Evolutionary conservation across 768 basidiomycete species (phyloP).

Genomic region (Dacryopinax primogenitus): DNA sequence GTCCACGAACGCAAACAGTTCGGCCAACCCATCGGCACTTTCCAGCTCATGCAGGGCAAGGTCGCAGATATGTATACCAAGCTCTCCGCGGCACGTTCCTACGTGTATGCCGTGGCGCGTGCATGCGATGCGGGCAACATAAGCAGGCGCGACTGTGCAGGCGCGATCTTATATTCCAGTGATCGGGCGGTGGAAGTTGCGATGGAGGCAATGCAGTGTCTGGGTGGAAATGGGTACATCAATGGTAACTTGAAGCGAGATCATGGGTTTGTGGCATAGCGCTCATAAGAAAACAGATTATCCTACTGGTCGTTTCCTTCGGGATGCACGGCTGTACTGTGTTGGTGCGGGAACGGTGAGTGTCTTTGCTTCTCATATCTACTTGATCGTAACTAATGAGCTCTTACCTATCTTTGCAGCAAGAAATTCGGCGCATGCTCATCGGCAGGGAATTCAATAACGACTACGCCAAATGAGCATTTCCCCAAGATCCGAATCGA

Average conservation of each 20-base stretch:
- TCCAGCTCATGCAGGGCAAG: conserved; percentile 90
- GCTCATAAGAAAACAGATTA: conserved; percentile 45
- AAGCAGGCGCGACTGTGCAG: conserved; percentile 81
- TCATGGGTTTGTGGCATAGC: background rate
- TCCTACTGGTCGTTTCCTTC: conserved; percentile 71
- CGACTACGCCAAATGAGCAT: conserved; percentile 24
- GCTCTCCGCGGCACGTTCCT: conserved; percentile 72
- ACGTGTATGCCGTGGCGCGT: conserved; percentile 84
- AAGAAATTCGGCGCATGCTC: conserved; percentile 87
- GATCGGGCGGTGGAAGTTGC: conserved; percentile 87
- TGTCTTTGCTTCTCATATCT: background rate
- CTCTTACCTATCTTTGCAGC: conserved; percentile 22
- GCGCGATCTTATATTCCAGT: conserved; percentile 84
- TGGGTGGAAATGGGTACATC: conserved; percentile 93
- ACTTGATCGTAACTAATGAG: background rate
- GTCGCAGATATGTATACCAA: conserved; percentile 87
- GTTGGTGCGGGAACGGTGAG: conserved; percentile 77
- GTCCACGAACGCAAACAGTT: conserved; percentile 92
- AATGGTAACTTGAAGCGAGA: conserved; percentile 55
- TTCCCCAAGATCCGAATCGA: conserved; percentile 4
- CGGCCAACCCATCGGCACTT: conserved; percentile 70
- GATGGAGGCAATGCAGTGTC: conserved; percentile 81
- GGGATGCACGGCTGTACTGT: conserved; percentile 78
- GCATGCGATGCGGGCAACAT: conserved; percentile 72
- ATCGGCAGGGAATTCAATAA: conserved; percentile 89